Evolutionary conservation across 768 basidiomycete genomes (phyloP).

Genomic region (Pholiota microspora): DNA sequence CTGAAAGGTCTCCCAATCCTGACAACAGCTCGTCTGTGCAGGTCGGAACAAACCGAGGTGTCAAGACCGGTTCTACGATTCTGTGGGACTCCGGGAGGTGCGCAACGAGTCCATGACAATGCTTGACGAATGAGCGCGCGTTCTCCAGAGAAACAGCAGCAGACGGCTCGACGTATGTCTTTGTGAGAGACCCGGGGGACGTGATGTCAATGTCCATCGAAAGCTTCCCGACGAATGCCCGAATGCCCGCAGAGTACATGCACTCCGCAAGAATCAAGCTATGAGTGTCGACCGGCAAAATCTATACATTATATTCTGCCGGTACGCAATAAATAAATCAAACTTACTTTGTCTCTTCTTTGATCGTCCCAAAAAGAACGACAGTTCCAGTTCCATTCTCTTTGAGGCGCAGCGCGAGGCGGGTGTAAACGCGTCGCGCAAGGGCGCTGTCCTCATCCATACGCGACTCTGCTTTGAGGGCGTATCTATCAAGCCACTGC

Average conservation of each 20-base stretch:
- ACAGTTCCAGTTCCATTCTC: slow-evolving; percentile 78
- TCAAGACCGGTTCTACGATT: slow-evolving; percentile 79
- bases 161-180: slow-evolving; percentile 69
- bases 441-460: slow-evolving; percentile 62
- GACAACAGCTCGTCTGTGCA: slow-evolving; percentile 71
- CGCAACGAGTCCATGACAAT: slow-evolving; percentile 40
- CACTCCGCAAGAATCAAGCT: slow-evolving; percentile 77
- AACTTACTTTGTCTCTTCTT: slow-evolving; percentile 72
- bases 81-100: slow-evolving; percentile 41
- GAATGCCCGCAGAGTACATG: slow-evolving; percentile 69
- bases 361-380: slow-evolving; percentile 82
- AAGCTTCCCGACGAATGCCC: slow-evolving; percentile 86
- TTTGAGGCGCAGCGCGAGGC: slow-evolving; percentile 63
- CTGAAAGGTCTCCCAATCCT: slow-evolving; percentile 58
- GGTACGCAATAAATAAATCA: background rate
- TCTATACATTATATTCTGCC: background rate
- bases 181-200: slow-evolving; percentile 46
- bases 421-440: slow-evolving; percentile 64
- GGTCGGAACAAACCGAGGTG: slow-evolving; percentile 88
- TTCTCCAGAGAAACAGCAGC: slow-evolving; percentile 45
- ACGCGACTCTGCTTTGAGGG: slow-evolving; percentile 77
- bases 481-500: slow-evolving; percentile 82
- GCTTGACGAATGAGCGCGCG: slow-evolving; percentile 54
- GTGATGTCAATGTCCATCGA: slow-evolving; percentile 73
- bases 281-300: background rate